Evolutionary conservation across 2,329 filamentous ascomycete species (phyloP), one percentile per base, ranked within the genome.

Genomic region (Neopestalotiopsis clavispora): DNA sequence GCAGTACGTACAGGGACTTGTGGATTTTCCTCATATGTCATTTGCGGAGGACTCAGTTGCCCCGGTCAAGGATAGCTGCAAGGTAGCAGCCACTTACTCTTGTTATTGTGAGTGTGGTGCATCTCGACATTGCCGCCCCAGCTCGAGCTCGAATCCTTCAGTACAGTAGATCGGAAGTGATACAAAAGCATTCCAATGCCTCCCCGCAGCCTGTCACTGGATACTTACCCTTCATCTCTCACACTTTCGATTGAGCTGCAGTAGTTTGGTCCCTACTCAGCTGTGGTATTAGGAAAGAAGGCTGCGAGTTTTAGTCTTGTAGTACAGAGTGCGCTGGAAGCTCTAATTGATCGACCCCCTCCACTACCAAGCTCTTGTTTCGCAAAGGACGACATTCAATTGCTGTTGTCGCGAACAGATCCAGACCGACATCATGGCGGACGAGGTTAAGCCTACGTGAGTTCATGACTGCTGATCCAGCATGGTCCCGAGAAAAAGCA

Each of bases 361-460:
- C 9, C 9, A 30, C 23, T 28, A 28, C 23, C 23, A 40, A 62
- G 34, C 59, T 20, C n/a, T 34, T 30, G 14, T 20, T 62, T 14
- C 6, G 4, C 12, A 40, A 62, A n/a, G 20, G 9, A 10, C 34
- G 20, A 20, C 32, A 13, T 17, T 20, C 17, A n/a, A 20, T 62
- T 20, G 4, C 20, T 62, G 59, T 34, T n/a, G 59, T 20, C 14
- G 59, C 32, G 32, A 42, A 30, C 20, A 7, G 4, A n/a, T 14
- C 14, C 4, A 64, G 20, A 23, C 5, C 10, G 32, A 12, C 59
- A 64, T 32, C 38, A 64, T 64, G 61, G 38, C 61, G 38, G 61
- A 64, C 61, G 61, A 64, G 42, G 61, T 64, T 12, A 64, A 64
- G 61, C 61, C 61, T 28, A 20, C 61, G 61, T 64, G 61, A 64